Conservation (phyloP, 2,329 filamentous ascomycete species). For the Aspergillus pseudoterreus region DNA sequence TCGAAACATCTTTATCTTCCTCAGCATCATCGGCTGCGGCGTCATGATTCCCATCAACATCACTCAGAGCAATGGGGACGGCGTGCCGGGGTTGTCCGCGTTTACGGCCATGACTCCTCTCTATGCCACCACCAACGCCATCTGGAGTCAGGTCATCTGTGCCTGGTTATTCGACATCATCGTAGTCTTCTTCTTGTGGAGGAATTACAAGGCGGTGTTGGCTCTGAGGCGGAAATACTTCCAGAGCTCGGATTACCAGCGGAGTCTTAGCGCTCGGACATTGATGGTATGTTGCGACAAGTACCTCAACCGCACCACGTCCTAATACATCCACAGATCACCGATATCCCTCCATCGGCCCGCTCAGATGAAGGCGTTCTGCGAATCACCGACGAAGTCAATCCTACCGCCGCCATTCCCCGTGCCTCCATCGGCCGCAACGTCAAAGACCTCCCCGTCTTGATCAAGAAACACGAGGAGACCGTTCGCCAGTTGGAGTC, state of each 20-base stretch:
- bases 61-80: slow-evolving; percentile 42
- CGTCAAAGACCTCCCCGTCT: slow-evolving; percentile 79
- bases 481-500: slow-evolving; percentile 78
- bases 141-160: slow-evolving; percentile 58
- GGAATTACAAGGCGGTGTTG: slow-evolving; percentile 75
- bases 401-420: slow-evolving; percentile 73
- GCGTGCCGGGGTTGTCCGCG: slow-evolving; percentile 20
- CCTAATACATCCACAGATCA: slow-evolving; percentile 52
- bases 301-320: not conserved
- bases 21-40: slow-evolving; percentile 68
- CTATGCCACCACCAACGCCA: slow-evolving; percentile 44
- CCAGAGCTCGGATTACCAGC: slow-evolving; percentile 80
- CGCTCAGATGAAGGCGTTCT: slow-evolving; percentile 84
- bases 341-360: slow-evolving; percentile 74
- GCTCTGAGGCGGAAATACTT: slow-evolving; percentile 74
- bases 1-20: slow-evolving; percentile 76
- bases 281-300: slow-evolving; percentile 47
- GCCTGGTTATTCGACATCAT: slow-evolving; percentile 69
- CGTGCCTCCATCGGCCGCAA: slow-evolving; percentile 83
- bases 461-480: slow-evolving; percentile 80
- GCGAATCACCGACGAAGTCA: slow-evolving; percentile 74
- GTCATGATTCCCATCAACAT: slow-evolving; percentile 82
- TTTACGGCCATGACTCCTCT: slow-evolving; percentile 50
- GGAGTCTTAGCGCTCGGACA: slow-evolving; percentile 71
- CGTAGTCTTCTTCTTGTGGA: slow-evolving; percentile 79